Base-by-base conservation (phyloP, 2,329 filamentous ascomycete genomes). In the Pseudogymnoascus sp. region DNA sequence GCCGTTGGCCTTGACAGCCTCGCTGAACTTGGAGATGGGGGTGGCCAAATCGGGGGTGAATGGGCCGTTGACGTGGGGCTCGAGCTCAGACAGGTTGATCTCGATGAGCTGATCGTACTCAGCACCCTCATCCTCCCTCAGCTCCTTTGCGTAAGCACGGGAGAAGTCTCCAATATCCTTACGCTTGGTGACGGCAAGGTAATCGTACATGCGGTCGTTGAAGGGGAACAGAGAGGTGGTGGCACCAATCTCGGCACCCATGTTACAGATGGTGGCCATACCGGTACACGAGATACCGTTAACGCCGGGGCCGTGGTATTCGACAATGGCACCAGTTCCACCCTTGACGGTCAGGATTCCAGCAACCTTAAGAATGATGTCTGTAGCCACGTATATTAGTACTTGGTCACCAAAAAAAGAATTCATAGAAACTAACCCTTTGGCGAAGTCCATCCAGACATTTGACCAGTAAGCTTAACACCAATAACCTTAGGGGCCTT, bases 41-140 rank as follows among this genome's bases (percentile, higher is more conserved):
- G 95, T 97, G 63, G 92, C 93, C 79, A 99, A 83, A 86, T 99
- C 95, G 66, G 95, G 95, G 29, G 95, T 99, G 86, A 97, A 97
- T 68, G 95, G 95, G 69, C 95, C 95, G 82, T 99, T 99, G 82
- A 99, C 92, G 77, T 97, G 91, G 69, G 95, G 95, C 83, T 99
- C 95, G 60, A 99, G 88, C 78, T 93, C 90, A 65, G 86, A 89
- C 63, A 99, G 86, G 83, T 99, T 93, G 80, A 99, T 91, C 80
- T 97, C 93, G 73, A 97, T 91, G 70, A 97, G 78, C 80, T 97
- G 85, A 77, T 99, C 95, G 78, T 97, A 99, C 79, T 97, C 87
- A 70, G 91, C 90, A 70, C 91, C 91, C 79, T 96, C 83, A 71
- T 99, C 95, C 75, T 90, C 88, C 65, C 85, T 86, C 68, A 99